Base-by-base conservation (phyloP, 768 basidiomycete species). In the Candolleomyces eurysporus region DNA sequence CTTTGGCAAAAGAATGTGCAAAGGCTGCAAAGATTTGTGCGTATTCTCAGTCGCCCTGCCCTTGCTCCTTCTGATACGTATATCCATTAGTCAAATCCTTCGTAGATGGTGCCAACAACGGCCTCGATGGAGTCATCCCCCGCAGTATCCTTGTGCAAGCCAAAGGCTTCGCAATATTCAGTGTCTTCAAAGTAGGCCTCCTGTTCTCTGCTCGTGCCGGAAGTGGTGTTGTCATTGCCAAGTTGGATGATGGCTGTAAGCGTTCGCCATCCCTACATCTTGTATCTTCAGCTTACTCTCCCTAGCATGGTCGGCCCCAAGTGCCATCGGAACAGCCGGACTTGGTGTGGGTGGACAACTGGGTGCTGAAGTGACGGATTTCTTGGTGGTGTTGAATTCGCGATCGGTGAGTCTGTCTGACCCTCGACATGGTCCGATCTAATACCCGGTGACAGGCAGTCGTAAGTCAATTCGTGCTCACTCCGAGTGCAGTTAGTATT, bases 281-380 rank as follows among this genome's bases (percentile, higher is more conserved):
- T 32, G 52, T 48, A 52, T 58, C 59, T 59, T 8, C 31, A 57
- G 22, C 59, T 62, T 7, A 21, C 61, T 58, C 22, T 58, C 46
- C 60, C 40, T 36, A 94, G 91, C 84, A 42, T 99, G 96, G 96
- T 93, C 92, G 40, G 88, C 95, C 19, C 97, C 97, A 3, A 91
- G 90, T 70, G 97, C 96, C 3, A 96, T 99, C 49, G 96, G 95
- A 26, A 89, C 92, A 3, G 96, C 90, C 14, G 96, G 96, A 0
- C 70, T 96, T 5, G 96, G 96, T 0, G 78, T 96, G 4, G 97
- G 96, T 52, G 86, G 89, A 19, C 91, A 93, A 68, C 80, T 83
- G 19, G 91, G 91, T 21, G 90, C 90, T 51, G 91, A 94, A 72
- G 84, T 96, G 78, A 96, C 94, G 0, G 94, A 96, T 68, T 96